Conservation (phyloP, 768 basidiomycete species). For the Boletus speciosus region DNA sequence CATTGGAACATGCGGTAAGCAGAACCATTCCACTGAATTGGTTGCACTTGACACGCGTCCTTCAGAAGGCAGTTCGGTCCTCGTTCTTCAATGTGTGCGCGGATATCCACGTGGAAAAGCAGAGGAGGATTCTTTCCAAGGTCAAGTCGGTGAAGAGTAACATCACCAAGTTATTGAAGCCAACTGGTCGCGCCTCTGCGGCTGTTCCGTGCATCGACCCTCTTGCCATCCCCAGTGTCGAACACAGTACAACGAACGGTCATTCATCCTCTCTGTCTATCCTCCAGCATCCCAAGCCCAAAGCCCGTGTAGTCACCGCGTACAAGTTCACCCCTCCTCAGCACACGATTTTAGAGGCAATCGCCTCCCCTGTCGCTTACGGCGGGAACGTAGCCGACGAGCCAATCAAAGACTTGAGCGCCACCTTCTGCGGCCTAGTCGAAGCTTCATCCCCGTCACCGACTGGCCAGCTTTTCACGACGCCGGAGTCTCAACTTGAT, state of each 20-base stretch:
- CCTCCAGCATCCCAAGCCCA: not conserved
- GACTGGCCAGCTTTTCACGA: not conserved
- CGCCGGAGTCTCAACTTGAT: not conserved
- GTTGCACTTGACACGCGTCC: not conserved
- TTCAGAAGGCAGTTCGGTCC: not conserved
- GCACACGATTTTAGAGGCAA: not conserved
- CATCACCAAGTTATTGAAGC: conserved; percentile 17
- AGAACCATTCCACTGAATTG: not conserved
- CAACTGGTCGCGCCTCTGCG: not conserved
- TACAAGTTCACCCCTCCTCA: not conserved
- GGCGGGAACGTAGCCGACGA: not conserved
- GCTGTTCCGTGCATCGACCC: not conserved
- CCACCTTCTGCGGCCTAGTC: not conserved
- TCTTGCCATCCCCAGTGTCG: not conserved
- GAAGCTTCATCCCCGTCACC: not conserved
- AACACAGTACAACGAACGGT: not conserved
- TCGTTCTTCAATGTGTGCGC: not conserved
- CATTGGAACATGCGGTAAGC: conserved; percentile 8
- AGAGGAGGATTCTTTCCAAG: conserved; percentile 10
- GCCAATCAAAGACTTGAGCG: not conserved
- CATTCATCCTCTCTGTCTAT: not conserved
- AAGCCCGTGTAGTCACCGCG: not conserved
- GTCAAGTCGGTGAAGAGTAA: conserved; percentile 11
- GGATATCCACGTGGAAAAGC: not conserved
- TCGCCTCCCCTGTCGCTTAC: not conserved